These are phyloP conservation scores for Termitomyces sp. DNA, from an alignment of 768 basidiomycete species.

Conservation along the genomic window DNA sequence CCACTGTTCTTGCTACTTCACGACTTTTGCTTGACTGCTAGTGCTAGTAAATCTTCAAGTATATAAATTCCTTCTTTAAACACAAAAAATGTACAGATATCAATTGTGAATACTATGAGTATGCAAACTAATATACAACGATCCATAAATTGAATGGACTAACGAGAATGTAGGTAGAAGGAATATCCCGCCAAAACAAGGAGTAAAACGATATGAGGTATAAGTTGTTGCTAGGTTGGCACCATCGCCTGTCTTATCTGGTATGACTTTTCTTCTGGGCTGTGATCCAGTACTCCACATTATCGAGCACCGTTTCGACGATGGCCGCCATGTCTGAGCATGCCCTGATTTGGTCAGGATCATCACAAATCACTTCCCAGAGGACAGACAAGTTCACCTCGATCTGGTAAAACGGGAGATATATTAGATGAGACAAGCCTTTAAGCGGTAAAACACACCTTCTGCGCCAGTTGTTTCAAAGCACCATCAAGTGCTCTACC, in stretches of 20 bases:
- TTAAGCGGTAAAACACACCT: conserved; percentile 28
- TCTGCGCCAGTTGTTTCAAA: conserved; percentile 46
- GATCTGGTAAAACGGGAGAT: conserved; percentile 21
- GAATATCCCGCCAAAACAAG: not conserved
- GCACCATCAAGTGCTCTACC: conserved; percentile 41
- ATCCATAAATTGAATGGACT: not conserved
- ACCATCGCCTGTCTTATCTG: conserved; percentile 6
- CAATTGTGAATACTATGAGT: not conserved
- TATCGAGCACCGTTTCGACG: conserved; percentile 32
- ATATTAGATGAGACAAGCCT: conserved; percentile 8
- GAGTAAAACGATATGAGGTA: not conserved
- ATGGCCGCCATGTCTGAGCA: conserved; percentile 33
- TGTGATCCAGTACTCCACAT: conserved; percentile 37
- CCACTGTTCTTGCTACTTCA: not conserved
- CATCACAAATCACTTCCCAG: conserved; percentile 50
- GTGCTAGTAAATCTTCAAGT: too few relatives aligned
- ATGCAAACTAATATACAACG: not conserved
- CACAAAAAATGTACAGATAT: not conserved
- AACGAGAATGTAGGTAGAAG: not conserved
- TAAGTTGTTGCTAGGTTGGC: not conserved
- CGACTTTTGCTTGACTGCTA: not conserved
- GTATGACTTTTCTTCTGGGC: conserved; percentile 28
- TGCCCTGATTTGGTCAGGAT: conserved; percentile 35
- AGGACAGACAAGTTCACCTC: conserved; percentile 54
- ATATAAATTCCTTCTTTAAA: not conserved